Evolutionary conservation across 371 early-diverging fungal species (phyloP).

Genomic region (Nematocida parisii): DNA sequence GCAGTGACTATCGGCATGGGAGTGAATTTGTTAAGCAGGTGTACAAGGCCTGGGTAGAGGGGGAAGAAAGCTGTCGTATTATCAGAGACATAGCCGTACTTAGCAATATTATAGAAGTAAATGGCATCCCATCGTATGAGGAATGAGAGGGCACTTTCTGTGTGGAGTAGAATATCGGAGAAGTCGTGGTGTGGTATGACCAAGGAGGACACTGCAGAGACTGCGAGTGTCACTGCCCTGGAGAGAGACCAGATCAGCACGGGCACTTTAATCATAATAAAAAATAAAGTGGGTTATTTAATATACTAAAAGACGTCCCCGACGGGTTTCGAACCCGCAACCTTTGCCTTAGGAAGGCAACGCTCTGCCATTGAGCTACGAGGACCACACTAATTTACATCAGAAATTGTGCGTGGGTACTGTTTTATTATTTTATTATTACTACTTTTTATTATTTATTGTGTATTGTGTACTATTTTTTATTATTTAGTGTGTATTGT

Average conservation of each 20-base stretch:
- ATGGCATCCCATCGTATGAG: slow-evolving; percentile 85
- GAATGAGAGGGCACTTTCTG: slow-evolving; percentile 70
- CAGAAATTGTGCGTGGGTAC: no score
- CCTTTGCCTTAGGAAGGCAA: slow-evolving; percentile 68
- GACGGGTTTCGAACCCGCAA: slow-evolving; percentile 67
- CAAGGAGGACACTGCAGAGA: slow-evolving; percentile 23
- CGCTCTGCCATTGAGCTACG: slow-evolving; percentile 68
- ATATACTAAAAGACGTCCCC: slow-evolving; percentile 20
- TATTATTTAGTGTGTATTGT: no score
- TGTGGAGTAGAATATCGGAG: slow-evolving; percentile 66
- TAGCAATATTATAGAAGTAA: slow-evolving; percentile 78
- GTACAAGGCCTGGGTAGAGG: slow-evolving; percentile 73
- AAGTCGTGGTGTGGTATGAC: slow-evolving; percentile 60
- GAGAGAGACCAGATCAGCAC: slow-evolving; percentile 20
- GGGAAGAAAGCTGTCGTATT: slow-evolving; percentile 88
- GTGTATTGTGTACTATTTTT: no score
- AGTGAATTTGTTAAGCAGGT: slow-evolving; percentile 68
- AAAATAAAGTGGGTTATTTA: not conserved
- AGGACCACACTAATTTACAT: slow-evolving; percentile 14
- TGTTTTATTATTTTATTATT: not conserved
- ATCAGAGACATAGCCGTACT: slow-evolving; percentile 78
- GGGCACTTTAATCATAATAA: slow-evolving; percentile 1
- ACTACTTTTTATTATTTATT: no score
- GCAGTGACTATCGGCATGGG: slow-evolving; percentile 65
- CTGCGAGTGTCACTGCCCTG: not conserved